A percentile compares a stretch with the other conserved stretches of the same genome.
Conservation (phyloP, 2,329 filamentous ascomycete genomes). For the Phoma herbarum region DNA sequence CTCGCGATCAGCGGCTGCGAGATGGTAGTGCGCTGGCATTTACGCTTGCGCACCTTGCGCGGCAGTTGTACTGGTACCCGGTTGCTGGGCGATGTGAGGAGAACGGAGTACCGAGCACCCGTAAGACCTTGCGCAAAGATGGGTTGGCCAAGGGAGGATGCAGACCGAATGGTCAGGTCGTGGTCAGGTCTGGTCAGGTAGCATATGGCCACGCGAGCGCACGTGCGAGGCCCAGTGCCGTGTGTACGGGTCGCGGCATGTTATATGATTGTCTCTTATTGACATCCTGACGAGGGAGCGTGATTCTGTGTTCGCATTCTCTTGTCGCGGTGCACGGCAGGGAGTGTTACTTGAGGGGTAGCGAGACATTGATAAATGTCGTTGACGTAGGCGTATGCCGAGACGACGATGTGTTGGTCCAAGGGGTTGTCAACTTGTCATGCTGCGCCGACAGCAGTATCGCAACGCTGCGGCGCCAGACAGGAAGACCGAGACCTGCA, state of each 20-base stretch:
- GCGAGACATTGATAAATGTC: neutral
- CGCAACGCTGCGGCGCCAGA: conserved; percentile 3
- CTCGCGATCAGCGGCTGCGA: neutral
- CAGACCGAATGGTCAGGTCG: neutral
- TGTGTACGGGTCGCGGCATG: conserved; percentile 2
- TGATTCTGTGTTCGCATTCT: neutral
- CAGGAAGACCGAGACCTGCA: conserved; percentile 10
- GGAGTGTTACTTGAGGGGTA: neutral
- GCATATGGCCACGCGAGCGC: conserved; percentile 12
- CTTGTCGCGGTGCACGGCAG: conserved; percentile 1
- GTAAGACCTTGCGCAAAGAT: neutral
- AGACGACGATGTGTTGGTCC: neutral
- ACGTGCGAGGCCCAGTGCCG: conserved; percentile 14
- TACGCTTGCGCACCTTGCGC: conserved; percentile 1
- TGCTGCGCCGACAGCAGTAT: neutral
- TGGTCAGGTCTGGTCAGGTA: neutral
- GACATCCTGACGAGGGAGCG: neutral
- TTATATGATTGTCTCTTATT: conserved; percentile 9
- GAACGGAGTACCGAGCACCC: neutral
- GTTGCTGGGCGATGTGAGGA: conserved; percentile 4
- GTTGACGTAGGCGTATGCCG: neutral
- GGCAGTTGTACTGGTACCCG: neutral
- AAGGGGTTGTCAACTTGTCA: neutral
- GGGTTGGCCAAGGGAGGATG: neutral
- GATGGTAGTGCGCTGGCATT: conserved; percentile 5